Conservation (phyloP, 1,284 basidiomycete species). For the Trametes pubescens region DNA sequence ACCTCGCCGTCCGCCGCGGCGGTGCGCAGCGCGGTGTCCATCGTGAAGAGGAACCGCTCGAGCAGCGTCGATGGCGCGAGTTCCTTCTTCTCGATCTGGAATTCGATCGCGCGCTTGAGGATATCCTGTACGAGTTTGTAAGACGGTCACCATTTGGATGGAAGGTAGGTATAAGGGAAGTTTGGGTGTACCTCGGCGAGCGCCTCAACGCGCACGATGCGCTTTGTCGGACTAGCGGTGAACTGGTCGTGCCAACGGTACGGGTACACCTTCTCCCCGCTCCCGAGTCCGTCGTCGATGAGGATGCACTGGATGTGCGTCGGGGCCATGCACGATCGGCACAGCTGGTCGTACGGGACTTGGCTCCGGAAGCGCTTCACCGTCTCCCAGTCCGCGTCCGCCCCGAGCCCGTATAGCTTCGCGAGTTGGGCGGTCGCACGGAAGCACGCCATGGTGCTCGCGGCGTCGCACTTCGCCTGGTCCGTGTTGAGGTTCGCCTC, state of each 20-base stretch:
- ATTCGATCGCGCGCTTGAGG: conserved; percentile 43
- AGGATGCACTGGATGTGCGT: conserved; percentile 70
- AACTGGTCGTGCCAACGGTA: conserved; percentile 70
- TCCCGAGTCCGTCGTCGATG: conserved; percentile 73
- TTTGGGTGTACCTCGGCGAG: conserved; percentile 63
- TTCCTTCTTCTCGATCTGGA: conserved; percentile 32
- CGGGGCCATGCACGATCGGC: conserved; percentile 58
- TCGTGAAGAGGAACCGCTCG: conserved; percentile 43
- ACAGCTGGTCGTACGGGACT: conserved; percentile 63
- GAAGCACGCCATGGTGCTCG: conserved; percentile 63
- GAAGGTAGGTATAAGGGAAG: too few species aligned
- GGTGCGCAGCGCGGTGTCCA: conserved; percentile 45
- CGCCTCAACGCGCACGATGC: conserved; percentile 72
- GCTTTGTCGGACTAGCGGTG: conserved; percentile 57
- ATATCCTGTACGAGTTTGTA: conserved; percentile 42
- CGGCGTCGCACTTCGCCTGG: conserved; percentile 55
- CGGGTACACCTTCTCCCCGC: conserved; percentile 53
- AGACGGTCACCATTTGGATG: background rate
- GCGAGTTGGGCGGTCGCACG: conserved; percentile 65
- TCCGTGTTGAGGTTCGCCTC: conserved; percentile 59
- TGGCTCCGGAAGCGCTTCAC: conserved; percentile 56
- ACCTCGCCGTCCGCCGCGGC: conserved; percentile 56
- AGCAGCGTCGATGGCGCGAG: conserved; percentile 37
- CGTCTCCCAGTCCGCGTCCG: conserved; percentile 61
- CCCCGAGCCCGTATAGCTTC: conserved; percentile 53